A percentile compares a stretch with the other conserved stretches of the same genome.
Evolutionary conservation across 352 stramenopile species (phyloP).

Genomic region (Phytophthora idaei): DNA sequence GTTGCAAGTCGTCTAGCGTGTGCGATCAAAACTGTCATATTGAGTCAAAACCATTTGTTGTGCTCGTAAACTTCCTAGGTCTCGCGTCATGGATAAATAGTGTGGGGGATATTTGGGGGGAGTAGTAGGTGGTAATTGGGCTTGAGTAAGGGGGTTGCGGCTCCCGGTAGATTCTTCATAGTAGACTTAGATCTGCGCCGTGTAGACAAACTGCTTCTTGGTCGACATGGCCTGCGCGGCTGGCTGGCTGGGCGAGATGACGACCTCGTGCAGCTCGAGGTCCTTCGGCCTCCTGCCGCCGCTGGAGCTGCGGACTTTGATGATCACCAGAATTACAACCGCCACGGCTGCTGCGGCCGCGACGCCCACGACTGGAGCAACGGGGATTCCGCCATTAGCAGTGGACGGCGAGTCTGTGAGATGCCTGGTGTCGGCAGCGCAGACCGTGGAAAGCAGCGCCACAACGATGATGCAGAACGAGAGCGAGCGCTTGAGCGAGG

Average conservation of each 20-base stretch:
- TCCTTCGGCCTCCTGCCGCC: slow-evolving; percentile 17
- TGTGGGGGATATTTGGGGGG: not conserved
- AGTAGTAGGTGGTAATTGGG: slow-evolving; percentile 10
- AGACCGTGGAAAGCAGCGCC: slow-evolving; percentile 12
- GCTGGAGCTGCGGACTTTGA: slow-evolving; percentile 25
- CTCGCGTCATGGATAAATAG: slow-evolving; percentile 32
- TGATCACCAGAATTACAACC: slow-evolving; percentile 22
- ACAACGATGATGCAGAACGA: slow-evolving; percentile 18
- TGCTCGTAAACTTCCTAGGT: slow-evolving; percentile 3
- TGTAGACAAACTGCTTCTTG: slow-evolving; percentile 57
- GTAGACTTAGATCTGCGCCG: slow-evolving; percentile 49
- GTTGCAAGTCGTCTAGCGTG: too few relatives aligned
- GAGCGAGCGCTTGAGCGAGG: slow-evolving; percentile 19
- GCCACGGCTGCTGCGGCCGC: slow-evolving; percentile 30
- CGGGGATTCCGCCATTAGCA: not conserved
- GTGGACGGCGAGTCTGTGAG: slow-evolving; percentile 9
- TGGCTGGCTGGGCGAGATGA: slow-evolving; percentile 49
- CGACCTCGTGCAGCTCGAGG: slow-evolving; percentile 41
- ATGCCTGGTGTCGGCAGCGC: slow-evolving; percentile 12
- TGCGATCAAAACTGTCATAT: slow-evolving; percentile 22
- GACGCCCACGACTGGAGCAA: slow-evolving; percentile 22
- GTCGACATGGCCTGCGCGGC: slow-evolving; percentile 32
- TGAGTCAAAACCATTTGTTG: slow-evolving; percentile 1
- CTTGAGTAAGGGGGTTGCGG: slow-evolving; percentile 29
- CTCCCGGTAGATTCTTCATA: slow-evolving; percentile 20